Evolutionary conservation across 345 rosid genomes (phyloP), one percentile per base, ranked within the genome.

Genomic region (Raphanus sativus): DNA sequence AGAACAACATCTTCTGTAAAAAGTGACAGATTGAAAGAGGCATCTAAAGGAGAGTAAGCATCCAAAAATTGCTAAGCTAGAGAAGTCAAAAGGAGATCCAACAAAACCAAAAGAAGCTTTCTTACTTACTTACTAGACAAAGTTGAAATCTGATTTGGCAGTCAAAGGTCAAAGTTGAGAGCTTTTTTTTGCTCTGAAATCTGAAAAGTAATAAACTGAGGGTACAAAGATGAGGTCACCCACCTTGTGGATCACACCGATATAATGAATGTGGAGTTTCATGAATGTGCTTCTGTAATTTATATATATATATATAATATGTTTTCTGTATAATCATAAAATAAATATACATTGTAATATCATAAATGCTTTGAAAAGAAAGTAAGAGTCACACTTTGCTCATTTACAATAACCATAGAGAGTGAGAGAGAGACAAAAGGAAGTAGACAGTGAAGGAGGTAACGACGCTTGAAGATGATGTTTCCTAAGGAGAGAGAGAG

Each of bases 401-500:
- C 73, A 13, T 30, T 60, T 60, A 61, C 45, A 60, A 48, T 28
- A 6, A 50, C 16, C 1, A 67, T 1, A 61, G 65, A 12, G 62
- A 15, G 67, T 55, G 16, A 28, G 34, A 28, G 9, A 28, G 34
- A 45, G 16, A 45, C 4, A 3, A 10, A 32, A 55, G 38, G 54
- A 48, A 13, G 36, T 32, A 69, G 74, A 45, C 63, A 30, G 17
- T 32, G 69, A 4, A 11, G 25, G 63, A 48, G 61, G 26, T 40
- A 59, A 30, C n/a, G 13, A 15, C 30, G 36, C 65, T 62, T 29
- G 26, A 25, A 69, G 40, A 62, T 67, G 61, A 32, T 45, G 62
- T 7, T 38, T n/a, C 10, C 10, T 56, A 17, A 28, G 68, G 26
- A 68, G 45, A 76, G 33, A 77, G 50, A 77, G 52, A 78, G 72